Conservation (phyloP, 2,329 filamentous ascomycete genomes). For the Cercospora nicotianae region DNA sequence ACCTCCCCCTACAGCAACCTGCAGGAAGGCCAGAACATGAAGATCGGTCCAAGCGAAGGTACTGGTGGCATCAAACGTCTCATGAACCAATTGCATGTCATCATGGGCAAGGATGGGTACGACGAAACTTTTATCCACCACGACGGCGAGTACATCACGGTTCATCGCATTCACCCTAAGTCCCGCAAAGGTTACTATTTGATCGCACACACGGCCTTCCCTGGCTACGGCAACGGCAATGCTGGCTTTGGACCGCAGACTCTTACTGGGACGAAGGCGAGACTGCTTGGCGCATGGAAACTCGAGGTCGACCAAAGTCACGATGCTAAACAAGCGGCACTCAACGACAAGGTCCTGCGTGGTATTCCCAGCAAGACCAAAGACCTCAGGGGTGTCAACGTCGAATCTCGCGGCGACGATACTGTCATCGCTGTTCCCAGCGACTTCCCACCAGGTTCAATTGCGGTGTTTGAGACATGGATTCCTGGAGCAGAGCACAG, state of each 20-base stretch:
- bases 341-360: constrained; percentile 69
- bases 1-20: constrained; percentile 69
- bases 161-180: constrained; percentile 89
- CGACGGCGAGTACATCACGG: constrained; percentile 92
- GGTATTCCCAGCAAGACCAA: constrained; percentile 83
- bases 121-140: constrained; percentile 96
- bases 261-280: constrained; percentile 79
- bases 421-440: constrained; percentile 79
- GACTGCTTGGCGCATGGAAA: constrained; percentile 86
- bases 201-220: constrained; percentile 94
- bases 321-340: constrained; percentile 63
- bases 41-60: constrained; percentile 71
- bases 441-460: constrained; percentile 87
- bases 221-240: constrained; percentile 82
- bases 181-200: constrained; percentile 93
- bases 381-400: constrained; percentile 69
- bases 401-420: constrained; percentile 70
- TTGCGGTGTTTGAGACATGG: constrained; percentile 94
- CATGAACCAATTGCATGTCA: constrained; percentile 88
- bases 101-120: constrained; percentile 94
- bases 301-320: constrained; percentile 81
- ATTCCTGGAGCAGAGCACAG: constrained; percentile 85
- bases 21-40: constrained; percentile 49
- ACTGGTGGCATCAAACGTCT: constrained; percentile 91
- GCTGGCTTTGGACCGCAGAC: constrained; percentile 76